Percentiles rank a stretch among this genome's conserved stretches.
These are phyloP conservation scores for Fraxinus velutina DNA, from an alignment of 305 asterid genomes.

Conservation along the genomic window DNA sequence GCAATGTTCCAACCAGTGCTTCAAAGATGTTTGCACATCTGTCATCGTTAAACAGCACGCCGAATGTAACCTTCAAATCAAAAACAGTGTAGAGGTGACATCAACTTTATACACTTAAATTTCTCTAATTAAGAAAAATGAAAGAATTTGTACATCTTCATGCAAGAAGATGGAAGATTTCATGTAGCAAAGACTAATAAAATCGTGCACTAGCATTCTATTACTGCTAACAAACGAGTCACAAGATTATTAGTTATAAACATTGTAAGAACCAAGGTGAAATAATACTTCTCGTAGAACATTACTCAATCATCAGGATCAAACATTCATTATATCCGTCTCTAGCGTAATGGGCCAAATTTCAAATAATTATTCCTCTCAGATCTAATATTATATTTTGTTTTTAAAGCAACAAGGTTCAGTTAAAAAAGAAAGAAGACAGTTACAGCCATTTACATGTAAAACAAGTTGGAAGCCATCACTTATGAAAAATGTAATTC, in stretches of 20 bases:
- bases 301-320: not conserved
- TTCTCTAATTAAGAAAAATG: not conserved
- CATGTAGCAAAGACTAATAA: not conserved
- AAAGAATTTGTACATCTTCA: not conserved
- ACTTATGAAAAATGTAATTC: not conserved
- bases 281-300: not conserved
- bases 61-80: conserved; percentile 74
- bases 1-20: conserved; percentile 93
- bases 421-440: not conserved
- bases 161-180: not conserved
- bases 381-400: not conserved
- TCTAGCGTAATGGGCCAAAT: not conserved
- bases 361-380: not conserved
- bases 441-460: not conserved
- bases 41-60: conserved; percentile 83
- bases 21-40: conserved; percentile 94
- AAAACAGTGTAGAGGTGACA: not conserved
- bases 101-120: not conserved
- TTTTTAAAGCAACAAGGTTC: not conserved
- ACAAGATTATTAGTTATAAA: not conserved
- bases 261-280: not conserved
- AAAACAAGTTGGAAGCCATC: not conserved
- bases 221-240: not conserved
- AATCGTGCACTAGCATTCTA: not conserved
- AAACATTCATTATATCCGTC: not conserved